phyloP scores from a whole-genome alignment of 495 filamentous ascomycete species.

The Pyrenula massariospora region DNA sequence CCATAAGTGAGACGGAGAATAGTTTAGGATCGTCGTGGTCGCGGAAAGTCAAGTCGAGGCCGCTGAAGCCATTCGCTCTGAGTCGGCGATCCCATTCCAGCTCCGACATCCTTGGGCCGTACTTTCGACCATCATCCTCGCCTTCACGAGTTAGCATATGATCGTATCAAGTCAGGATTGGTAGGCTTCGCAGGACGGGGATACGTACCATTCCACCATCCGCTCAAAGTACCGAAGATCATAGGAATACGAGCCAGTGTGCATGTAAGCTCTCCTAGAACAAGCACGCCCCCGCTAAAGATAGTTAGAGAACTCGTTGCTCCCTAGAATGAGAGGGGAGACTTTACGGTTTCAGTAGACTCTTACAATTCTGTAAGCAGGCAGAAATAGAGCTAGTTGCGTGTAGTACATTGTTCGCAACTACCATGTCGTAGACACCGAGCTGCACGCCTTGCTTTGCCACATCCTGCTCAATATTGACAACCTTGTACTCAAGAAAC shows the following conservation, averaged over 20 bases:
- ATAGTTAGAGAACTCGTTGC: too few species aligned
- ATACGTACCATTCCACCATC: constrained; percentile 48
- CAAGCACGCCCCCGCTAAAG: constrained; percentile 40
- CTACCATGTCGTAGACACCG: constrained; percentile 36
- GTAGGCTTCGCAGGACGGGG: too few species aligned
- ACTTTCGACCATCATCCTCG: constrained; percentile 23
- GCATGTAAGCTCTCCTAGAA: constrained; percentile 33
- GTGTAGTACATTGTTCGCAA: constrained; percentile 11
- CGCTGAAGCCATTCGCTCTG: constrained; percentile 22
- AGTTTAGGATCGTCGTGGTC: too few species aligned
- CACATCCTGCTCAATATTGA: constrained; percentile 29
- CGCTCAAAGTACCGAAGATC: constrained; percentile 29
- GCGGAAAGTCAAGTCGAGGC: not conserved
- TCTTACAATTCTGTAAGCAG: not conserved
- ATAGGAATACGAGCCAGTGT: constrained; percentile 12
- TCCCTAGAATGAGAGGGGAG: too few species aligned
- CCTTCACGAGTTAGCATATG: too few species aligned
- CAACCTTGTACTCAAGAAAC: constrained; percentile 29
- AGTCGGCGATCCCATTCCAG: constrained; percentile 29
- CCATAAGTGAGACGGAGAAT: too few species aligned
- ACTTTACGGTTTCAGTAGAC: constrained; percentile 34
- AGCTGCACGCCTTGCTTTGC: constrained; percentile 28
- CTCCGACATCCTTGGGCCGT: constrained; percentile 20
- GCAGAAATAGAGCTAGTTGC: constrained; percentile 5
- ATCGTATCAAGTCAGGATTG: too few species aligned